Conservation (phyloP, 2,329 filamentous ascomycete genomes). For the Claviceps fusiformis region DNA sequence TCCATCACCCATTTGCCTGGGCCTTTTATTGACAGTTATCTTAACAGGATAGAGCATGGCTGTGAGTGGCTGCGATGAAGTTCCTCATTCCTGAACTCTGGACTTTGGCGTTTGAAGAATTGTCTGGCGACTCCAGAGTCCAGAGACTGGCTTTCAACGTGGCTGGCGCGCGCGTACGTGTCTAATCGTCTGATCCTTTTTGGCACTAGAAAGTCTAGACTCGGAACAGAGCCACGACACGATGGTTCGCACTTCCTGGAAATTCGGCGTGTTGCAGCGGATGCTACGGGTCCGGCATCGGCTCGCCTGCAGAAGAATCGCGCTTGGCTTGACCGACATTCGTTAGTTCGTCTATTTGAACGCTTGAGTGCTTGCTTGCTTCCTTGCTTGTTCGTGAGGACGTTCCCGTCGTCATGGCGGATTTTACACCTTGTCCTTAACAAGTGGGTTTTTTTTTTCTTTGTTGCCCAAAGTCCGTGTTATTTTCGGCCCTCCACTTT, state of each 20-base stretch:
- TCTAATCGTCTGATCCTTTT: conserved; percentile 1
- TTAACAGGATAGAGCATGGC: background rate
- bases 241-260: no score
- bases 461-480: background rate
- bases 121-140: background rate
- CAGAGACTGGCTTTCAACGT: background rate
- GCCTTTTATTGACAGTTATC: no score
- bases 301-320: background rate
- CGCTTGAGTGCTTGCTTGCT: background rate
- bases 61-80: background rate
- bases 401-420: background rate
- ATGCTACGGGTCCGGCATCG: background rate
- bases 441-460: background rate
- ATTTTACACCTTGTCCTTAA: background rate
- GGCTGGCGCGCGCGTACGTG: background rate
- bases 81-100: background rate
- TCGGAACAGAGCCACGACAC: no score
- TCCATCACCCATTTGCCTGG: background rate
- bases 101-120: background rate
- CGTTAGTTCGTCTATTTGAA: background rate
- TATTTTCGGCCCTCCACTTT: background rate
- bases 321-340: conserved; percentile 1
- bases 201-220: background rate
- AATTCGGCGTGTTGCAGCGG: background rate
- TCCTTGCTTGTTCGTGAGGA: background rate